Evolutionary conservation across 306 rosid species (phyloP).

Genomic region (Rubus parviflorus): DNA sequence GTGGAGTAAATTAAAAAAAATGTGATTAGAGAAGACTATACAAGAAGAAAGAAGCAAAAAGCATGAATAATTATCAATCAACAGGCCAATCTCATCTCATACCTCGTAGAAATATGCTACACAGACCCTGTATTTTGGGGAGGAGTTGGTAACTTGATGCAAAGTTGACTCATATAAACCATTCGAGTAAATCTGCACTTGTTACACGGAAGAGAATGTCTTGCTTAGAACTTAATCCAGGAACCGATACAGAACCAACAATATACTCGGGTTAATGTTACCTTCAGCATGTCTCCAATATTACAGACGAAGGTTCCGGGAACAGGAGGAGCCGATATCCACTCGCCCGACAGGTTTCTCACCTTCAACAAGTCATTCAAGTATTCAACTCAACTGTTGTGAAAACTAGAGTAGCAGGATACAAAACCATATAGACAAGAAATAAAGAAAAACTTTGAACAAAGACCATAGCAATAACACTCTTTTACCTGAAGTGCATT

Average conservation of each 20-base stretch:
- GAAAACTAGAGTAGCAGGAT: conserved; percentile 6
- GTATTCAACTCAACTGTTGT: conserved; percentile 17
- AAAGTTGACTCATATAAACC: conserved; percentile 86
- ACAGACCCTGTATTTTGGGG: conserved; percentile 67
- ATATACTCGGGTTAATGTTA: conserved; percentile 10
- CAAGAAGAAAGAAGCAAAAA: conserved; percentile 7
- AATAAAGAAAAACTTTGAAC: not conserved
- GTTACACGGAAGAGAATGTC: conserved; percentile 15
- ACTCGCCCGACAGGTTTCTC: conserved; percentile 74
- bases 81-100: not conserved
- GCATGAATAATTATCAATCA: not conserved
- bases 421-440: not conserved
- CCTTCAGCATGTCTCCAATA: conserved; percentile 97
- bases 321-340: conserved; percentile 94
- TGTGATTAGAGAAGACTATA: not conserved
- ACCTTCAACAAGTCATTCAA: conserved; percentile 57
- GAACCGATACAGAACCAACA: conserved; percentile 1
- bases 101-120: conserved; percentile 90
- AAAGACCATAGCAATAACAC: not conserved
- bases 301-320: conserved; percentile 84
- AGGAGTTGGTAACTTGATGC: conserved; percentile 73
- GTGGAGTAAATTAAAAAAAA: not conserved
- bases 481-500: conserved; percentile 80
- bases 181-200: conserved; percentile 79
- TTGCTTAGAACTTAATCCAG: not conserved